Conservation (phyloP, 1,284 basidiomycete species). For the Chondrostereum purpureum region DNA sequence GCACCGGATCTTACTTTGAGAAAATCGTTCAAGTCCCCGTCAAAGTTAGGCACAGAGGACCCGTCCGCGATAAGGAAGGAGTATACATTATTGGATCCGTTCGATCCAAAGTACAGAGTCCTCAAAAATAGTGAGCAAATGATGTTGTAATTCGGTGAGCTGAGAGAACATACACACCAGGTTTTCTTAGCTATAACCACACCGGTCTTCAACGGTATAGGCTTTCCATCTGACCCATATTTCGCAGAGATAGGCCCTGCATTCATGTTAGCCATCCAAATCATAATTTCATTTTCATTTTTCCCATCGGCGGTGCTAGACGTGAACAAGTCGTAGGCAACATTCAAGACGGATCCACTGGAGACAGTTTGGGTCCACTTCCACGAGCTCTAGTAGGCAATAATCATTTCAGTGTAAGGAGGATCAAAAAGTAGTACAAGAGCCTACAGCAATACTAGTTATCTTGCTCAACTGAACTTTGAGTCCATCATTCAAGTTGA, state of each 20-base stretch:
- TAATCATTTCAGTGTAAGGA: constrained; percentile 14
- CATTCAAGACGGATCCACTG: constrained; percentile 37
- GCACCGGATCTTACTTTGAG: constrained; percentile 31
- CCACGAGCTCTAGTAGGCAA: constrained; percentile 31
- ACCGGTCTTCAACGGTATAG: constrained; percentile 37
- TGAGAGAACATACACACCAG: constrained; percentile 35
- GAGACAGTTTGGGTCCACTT: constrained; percentile 31
- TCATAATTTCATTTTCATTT: constrained; percentile 58
- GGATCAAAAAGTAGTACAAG: neutral
- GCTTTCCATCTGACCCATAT: constrained; percentile 41
- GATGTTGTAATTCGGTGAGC: neutral
- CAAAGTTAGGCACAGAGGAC: constrained; percentile 39
- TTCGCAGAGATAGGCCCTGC: constrained; percentile 49
- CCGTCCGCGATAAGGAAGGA: constrained; percentile 52
- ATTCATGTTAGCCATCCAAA: constrained; percentile 58
- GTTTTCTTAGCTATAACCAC: constrained; percentile 40
- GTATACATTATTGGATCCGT: constrained; percentile 54
- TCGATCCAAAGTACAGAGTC: constrained; percentile 54
- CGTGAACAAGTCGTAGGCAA: constrained; percentile 62
- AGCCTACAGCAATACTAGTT: constrained; percentile 45
- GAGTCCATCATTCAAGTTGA: constrained; percentile 45
- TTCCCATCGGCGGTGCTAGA: constrained; percentile 43
- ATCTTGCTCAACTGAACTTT: constrained; percentile 50
- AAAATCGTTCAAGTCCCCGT: constrained; percentile 49
- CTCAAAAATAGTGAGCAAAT: constrained; percentile 22